Conservation (phyloP, 148 eudicot genomes). For the Dysphania ambrosioides region DNA sequence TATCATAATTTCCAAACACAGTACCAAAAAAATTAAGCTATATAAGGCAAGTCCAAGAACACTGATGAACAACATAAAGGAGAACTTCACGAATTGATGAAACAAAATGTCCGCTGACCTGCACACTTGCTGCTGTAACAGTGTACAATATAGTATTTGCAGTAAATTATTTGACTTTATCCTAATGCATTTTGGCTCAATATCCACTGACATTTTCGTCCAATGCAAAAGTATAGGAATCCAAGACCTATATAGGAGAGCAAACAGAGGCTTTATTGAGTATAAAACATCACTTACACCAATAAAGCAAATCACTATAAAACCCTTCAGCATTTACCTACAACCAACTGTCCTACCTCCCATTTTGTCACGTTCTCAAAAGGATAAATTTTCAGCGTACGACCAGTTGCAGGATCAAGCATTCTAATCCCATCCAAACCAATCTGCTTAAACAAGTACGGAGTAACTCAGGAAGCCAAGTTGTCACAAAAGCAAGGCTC, state of each 20-base stretch:
- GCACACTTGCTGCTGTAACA: slow-evolving; percentile 88
- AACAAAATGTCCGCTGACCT: slow-evolving; percentile 42
- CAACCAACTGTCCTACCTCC: slow-evolving; percentile 50
- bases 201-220: slow-evolving; percentile 69
- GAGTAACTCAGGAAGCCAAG: too few species aligned
- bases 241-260: slow-evolving; percentile 53
- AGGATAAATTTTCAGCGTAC: slow-evolving; percentile 68
- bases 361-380: slow-evolving; percentile 72
- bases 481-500: neutral
- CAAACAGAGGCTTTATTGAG: slow-evolving; percentile 1
- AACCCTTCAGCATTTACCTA: neutral
- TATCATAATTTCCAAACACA: neutral
- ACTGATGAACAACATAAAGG: slow-evolving; percentile 1
- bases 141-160: slow-evolving; percentile 73
- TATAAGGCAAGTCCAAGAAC: neutral
- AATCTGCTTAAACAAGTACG: slow-evolving; percentile 43
- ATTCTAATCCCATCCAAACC: slow-evolving; percentile 87
- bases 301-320: slow-evolving; percentile 1
- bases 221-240: slow-evolving; percentile 87
- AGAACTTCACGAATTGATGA: neutral
- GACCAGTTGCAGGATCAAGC: slow-evolving; percentile 77
- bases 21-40: neutral
- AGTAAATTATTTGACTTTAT: slow-evolving; percentile 78
- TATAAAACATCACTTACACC: neutral
- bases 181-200: slow-evolving; percentile 72